phyloP scores from a whole-genome alignment of 2,329 filamentous ascomycete species.

The Alternaria rosae region DNA sequence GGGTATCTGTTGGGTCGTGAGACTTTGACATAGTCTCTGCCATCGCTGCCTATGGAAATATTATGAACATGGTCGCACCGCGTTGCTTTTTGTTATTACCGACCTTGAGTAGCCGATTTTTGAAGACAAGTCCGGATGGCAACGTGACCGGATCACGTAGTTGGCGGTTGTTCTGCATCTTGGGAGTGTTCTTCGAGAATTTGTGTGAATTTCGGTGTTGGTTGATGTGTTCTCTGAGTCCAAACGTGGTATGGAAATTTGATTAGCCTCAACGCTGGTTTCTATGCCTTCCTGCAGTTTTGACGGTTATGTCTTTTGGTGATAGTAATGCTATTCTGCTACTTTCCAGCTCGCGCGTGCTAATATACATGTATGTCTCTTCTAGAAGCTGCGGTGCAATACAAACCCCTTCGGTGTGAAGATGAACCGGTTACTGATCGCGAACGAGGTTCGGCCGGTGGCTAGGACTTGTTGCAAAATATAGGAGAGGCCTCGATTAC shows the following conservation, averaged over 20 bases:
- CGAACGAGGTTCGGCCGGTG: not conserved
- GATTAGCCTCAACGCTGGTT: not conserved
- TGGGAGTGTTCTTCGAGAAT: not conserved
- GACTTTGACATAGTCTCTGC: constrained; percentile 30
- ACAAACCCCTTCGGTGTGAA: not conserved
- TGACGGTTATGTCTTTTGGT: not conserved
- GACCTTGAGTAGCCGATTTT: constrained; percentile 49
- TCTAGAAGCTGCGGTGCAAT: not conserved
- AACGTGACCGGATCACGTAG: constrained; percentile 24
- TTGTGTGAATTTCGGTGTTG: not conserved
- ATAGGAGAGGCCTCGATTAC: not conserved
- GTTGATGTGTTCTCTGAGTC: not conserved
- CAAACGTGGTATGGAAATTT: not conserved
- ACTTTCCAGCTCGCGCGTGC: not conserved
- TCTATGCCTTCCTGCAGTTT: not conserved
- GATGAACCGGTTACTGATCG: not conserved
- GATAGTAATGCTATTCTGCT: not conserved
- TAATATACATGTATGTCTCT: not conserved
- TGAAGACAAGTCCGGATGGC: constrained; percentile 41
- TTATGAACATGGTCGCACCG: constrained; percentile 48
- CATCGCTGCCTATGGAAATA: constrained; percentile 46
- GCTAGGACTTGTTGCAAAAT: not conserved
- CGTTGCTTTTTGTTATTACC: constrained; percentile 57
- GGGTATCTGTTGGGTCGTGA: constrained; percentile 33
- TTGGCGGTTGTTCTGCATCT: constrained; percentile 6